A percentile compares a stretch with the other conserved stretches of the same genome.
Conservation (phyloP, 2,329 filamentous ascomycete species). For the Phialophora expanda region DNA sequence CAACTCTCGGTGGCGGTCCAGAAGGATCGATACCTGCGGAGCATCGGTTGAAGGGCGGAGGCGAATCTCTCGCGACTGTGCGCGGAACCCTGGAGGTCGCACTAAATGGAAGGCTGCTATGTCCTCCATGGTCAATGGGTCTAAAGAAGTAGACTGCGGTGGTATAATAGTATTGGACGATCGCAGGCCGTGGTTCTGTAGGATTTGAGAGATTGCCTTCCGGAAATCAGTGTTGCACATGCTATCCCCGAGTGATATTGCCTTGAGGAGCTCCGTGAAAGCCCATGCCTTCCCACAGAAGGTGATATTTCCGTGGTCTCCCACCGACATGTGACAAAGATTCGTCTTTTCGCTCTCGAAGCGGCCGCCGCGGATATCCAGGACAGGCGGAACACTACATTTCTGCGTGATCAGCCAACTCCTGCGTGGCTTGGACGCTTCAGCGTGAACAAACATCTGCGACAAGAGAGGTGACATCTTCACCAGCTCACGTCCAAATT, state of each 20-base stretch:
- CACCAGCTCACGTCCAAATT: slow-evolving; percentile 1
- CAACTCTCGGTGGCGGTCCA: background rate
- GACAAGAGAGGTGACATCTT: background rate
- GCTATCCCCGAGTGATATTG: background rate
- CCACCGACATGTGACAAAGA: background rate
- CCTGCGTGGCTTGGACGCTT: background rate
- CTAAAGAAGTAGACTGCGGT: no score
- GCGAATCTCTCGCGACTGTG: no score
- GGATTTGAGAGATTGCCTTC: no score
- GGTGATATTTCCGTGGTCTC: background rate
- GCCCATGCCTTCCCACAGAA: background rate
- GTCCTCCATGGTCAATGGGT: no score
- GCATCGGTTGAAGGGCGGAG: no score
- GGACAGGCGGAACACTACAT: background rate
- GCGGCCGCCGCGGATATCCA: background rate
- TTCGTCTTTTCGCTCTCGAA: background rate
- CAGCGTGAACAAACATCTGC: background rate
- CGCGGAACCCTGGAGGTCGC: no score
- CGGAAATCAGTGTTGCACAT: background rate
- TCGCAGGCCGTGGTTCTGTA: no score
- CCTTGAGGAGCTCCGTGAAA: background rate
- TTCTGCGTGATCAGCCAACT: slow-evolving; percentile 5
- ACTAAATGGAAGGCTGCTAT: no score
- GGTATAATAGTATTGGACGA: no score
- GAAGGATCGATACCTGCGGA: no score